Evolutionary conservation across 2,329 filamentous ascomycete genomes (phyloP), one percentile per base, ranked within the genome.

Genomic region (Fusarium sp.): DNA sequence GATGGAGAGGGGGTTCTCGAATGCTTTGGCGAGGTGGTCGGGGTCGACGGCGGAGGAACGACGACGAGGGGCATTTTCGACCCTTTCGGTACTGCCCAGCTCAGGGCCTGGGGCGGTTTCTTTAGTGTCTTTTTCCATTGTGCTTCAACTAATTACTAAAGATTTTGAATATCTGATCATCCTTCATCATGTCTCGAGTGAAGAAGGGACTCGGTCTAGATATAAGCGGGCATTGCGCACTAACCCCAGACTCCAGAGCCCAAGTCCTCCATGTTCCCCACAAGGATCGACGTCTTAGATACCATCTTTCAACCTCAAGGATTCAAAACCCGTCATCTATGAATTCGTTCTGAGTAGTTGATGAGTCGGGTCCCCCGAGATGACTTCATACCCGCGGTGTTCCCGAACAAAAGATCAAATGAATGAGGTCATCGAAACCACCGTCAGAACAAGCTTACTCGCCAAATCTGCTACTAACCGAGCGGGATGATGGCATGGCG

Each of bases 1-100:
- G 6, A 76, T 76, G 5, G 62, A 67, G 14, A 82, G 74, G 0
- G 81, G 81, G 67, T 81, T 81, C 22, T 67, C 65, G 39, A 67
- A 67, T 20, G 48, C 59, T 3, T 20, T 8, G 33, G 65, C 65
- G 31, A 67, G 65, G 29, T 63, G 22, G 18, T 67, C 59, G 11
- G 27, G 14, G 20, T 63, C 41, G 65, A 67, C 48, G 16, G 37
- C 22, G 14, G 65, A 64, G 31, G 59, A 35, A 20, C 57, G 57
- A 16, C 64, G 65, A 22, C 65, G 50, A 11, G 59, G 59, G 24
- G 59, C 65, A 58, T 59, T 67, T 39, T 67, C 65, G 20, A 67
- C n/a, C 10, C 39, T 29, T 41, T 67, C 48, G 8, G 20, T 33
- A 13, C 39, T 57, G 48, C 58, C 58, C n/a, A 35, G 6, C 2